Evolutionary conservation across 1,284 basidiomycete genomes (phyloP), one percentile per base, ranked within the genome.

Genomic region (Inonotus hispidus): DNA sequence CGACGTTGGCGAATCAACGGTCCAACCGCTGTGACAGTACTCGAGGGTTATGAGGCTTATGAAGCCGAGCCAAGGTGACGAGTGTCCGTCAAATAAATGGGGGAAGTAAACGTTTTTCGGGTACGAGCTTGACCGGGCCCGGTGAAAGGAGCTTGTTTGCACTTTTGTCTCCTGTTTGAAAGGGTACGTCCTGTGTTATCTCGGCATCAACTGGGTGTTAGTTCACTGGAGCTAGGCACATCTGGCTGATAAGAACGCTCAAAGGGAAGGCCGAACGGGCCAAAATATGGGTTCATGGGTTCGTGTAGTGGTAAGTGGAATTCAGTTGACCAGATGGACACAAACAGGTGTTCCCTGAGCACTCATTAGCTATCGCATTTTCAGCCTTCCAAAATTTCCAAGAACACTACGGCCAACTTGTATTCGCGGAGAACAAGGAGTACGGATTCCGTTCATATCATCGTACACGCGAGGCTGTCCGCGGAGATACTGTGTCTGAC

Each of bases 361-460:
- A n/a, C 77, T 98, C 54, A 82, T 98, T 56, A 98, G 73, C 92
- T 95, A 2, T 93, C n/a, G n/a, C n/a, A n/a, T 93, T 71, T 92
- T 95, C 80, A 94, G 96, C 72, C 77, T 96, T 8, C 92, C 92
- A n/a, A 19, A 93, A 93, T 70, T 84, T 96, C 19, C 90, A 95
- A 74, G 89, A 93, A 46, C 84, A 92, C 43, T 95, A 95, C 66
- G 95, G 98, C 72, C 90, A 97, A 74, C 89, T 98, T 70, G 78
- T 96, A 0, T 98, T 98, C 68, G 95, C n/a, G n/a, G n/a, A n/a
- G n/a, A n/a, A n/a, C n/a, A n/a, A 98, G 70, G 93, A 97, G 73
- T 98, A 95, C 76, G 95, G 95, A 68, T 97, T 97, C 70, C 77
- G 80, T 46, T 87, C 91, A 52, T 92, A 93, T 71, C 82, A 85